Conservation (phyloP, 768 basidiomycete genomes). For the Serendipita indica region DNA sequence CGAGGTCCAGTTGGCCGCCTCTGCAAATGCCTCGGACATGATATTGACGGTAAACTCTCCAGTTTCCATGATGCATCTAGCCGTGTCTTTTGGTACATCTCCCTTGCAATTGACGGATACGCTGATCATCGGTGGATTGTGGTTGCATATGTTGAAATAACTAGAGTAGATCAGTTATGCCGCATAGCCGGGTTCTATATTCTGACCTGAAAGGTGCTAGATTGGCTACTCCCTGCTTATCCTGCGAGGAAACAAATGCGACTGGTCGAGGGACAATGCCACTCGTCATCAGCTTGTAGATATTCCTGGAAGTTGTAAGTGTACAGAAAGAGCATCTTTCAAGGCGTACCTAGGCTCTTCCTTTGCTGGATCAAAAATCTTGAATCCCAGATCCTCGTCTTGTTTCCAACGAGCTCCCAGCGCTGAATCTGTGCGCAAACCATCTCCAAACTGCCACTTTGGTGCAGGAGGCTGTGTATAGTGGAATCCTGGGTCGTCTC, state of each 20-base stretch:
- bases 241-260: slow-evolving; percentile 48
- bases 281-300: slow-evolving; percentile 40
- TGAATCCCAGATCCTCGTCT: background rate
- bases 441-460: slow-evolving; percentile 12
- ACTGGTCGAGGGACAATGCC: slow-evolving; percentile 52
- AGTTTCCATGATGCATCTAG: slow-evolving; percentile 46
- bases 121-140: slow-evolving; percentile 52
- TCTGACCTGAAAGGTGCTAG: slow-evolving; percentile 50
- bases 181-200: background rate
- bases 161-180: slow-evolving; percentile 20
- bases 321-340: background rate
- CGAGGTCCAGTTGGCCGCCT: slow-evolving; percentile 41
- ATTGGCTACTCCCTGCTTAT: slow-evolving; percentile 36
- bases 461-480: slow-evolving; percentile 10
- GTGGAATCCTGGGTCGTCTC: background rate
- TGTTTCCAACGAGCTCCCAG: background rate
- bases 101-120: slow-evolving; percentile 39
- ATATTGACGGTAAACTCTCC: slow-evolving; percentile 60
- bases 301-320: slow-evolving; percentile 16
- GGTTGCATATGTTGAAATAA: slow-evolving; percentile 49
- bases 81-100: slow-evolving; percentile 41
- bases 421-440: background rate
- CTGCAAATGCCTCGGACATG: slow-evolving; percentile 45
- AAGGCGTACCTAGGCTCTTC: background rate
- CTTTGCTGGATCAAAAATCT: slow-evolving; percentile 2